Evolutionary conservation across 768 basidiomycete species (phyloP), one percentile per base, ranked within the genome.

Genomic region (Flagelloscypha sp.): DNA sequence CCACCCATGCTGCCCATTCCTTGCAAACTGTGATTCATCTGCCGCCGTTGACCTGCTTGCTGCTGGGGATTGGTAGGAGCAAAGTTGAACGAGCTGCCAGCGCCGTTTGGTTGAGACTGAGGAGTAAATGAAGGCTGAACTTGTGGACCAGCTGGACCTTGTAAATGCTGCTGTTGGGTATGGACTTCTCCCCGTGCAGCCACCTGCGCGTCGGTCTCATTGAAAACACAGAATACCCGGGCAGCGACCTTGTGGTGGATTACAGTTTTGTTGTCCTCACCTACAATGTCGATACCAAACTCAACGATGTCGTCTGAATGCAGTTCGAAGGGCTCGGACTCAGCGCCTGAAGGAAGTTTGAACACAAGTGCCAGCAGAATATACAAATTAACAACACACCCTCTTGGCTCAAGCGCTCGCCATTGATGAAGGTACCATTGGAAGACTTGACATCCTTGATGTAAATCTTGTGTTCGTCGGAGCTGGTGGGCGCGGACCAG

Each of bases 181-280:
- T 76, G 72, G 34, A 79, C 79, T 47, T 84, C 83, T 22, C 72
- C 72, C 24, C 79, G 78, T 2, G 76, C 74, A 23, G 82, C 83
- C 30, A 76, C 69, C 41, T 75, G 78, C 1, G 76, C 83, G 50
- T 99, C 95, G 40, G 88, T 85, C 27, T 89, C 81, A 0, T 70
- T 75, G 46, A 94, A 81, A 4, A 97, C 76, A 48, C 93, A 92
- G 35, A 87, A 73, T 23, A 92, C 90, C 19, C 88, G 84, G 4
- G 94, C 92, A 7, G 95, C 90, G 35, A 98, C 95, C 58, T 99
- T 98, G 65, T 97, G 93, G 61, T 99, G 95, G 32, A 98, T 81
- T 38, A 97, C 92, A 2, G 88, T 93, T 60, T 87, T 87, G 69
- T 93, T 95, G 66, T 99, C 95, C 52, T 99, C 95, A 43, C 88